Percentiles rank a stretch among this genome's conserved stretches.
phyloP scores from a whole-genome alignment of 345 rosid species.

The Ailanthus altissimus region DNA sequence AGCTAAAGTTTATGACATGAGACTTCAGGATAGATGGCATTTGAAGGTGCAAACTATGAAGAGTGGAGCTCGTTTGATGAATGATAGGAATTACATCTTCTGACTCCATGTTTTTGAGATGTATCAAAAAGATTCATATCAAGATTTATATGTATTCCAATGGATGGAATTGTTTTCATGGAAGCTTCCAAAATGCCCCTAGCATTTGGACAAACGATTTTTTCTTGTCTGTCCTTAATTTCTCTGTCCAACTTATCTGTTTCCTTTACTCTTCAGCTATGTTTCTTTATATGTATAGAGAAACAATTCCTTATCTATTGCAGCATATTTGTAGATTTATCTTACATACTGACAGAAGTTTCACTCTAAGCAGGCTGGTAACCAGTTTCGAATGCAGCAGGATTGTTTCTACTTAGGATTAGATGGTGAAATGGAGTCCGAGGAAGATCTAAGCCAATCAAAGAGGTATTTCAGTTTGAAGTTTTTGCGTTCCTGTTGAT shows the following conservation, averaged over 20 bases:
- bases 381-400: background rate
- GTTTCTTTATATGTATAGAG: background rate
- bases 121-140: slow-evolving; percentile 3
- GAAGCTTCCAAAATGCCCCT: background rate
- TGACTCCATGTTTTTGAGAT: background rate
- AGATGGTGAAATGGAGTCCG: slow-evolving; percentile 15
- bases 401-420: background rate
- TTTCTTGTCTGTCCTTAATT: background rate
- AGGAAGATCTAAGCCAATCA: slow-evolving; percentile 18
- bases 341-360: slow-evolving; percentile 7
- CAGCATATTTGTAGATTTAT: background rate
- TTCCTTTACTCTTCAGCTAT: background rate
- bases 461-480: slow-evolving; percentile 18
- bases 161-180: background rate
- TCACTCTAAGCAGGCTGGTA: background rate
- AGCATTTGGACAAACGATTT: background rate
- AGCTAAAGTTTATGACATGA: background rate
- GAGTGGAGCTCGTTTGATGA: background rate
- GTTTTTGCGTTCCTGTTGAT: background rate
- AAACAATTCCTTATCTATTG: background rate
- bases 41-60: background rate
- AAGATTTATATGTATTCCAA: background rate
- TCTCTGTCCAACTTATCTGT: background rate
- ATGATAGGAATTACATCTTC: background rate
- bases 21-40: background rate